Evolutionary conservation across 2,329 filamentous ascomycete genomes (phyloP), one percentile per base, ranked within the genome.

Genomic region (Lecanosticta acicola): DNA sequence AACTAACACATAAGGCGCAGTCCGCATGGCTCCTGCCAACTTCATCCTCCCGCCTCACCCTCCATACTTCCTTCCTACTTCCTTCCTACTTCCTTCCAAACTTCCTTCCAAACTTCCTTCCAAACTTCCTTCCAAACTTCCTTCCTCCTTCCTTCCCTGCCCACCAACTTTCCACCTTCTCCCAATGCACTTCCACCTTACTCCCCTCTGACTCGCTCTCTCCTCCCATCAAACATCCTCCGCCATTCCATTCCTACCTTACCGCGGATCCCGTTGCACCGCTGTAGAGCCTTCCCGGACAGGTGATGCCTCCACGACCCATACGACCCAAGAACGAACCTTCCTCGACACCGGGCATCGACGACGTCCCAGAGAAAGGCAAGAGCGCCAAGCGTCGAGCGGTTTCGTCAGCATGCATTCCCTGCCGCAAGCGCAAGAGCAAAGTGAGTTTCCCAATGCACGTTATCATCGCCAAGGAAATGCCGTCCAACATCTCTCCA

Each of bases 381-480:
- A 65, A 61, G 43, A 39, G 57, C 24, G 53, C 54, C 21, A 68
- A 67, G 53, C 54, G 66, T 26, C 59, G 59, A 49, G 66, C 64
- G 20, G 64, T 68, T 1, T 67, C 66, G 3, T 67, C 64, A 37
- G 71, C 72, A 20, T 75, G 72, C 53, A 69, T 72, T 33, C 70
- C 71, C n/a, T 75, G 72, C 56, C 64, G 72, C 33, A 73, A 71
- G 56, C 68, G 72, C 46, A 75, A 75, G 55, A 72, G 68, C 47
- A 75, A 74, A 63, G 72, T 71, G 45, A 41, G 66, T 48, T 3
- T n/a, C n/a, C n/a, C n/a, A n/a, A n/a, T n/a, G n/a, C n/a, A 13
- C 32, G 7, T 43, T 17, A 29, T 19, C 21, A 4, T 34, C 19
- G 16, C 8, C 13, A 11, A 11, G 19, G 32, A 13, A 18, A 10